A percentile compares a stretch with the other conserved stretches of the same genome.
Evolutionary conservation across 768 basidiomycete species (phyloP).

Genomic region (Tricholoma saponaceum): DNA sequence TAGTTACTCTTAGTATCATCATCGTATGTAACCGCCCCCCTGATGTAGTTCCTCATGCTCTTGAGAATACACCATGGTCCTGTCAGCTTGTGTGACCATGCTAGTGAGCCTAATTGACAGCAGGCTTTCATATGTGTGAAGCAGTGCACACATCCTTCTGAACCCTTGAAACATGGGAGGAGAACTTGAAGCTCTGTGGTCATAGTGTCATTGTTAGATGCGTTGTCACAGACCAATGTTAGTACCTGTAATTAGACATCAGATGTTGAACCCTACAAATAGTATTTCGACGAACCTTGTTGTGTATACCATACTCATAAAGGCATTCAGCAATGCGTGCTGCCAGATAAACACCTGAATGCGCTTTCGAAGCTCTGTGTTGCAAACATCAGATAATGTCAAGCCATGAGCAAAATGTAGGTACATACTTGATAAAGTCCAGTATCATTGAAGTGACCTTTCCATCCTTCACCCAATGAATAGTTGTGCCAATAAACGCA

Average conservation of each 20-base stretch:
- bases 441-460: conserved; percentile 14
- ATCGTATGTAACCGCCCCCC: too few species aligned
- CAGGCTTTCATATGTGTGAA: neutral
- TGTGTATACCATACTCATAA: conserved; percentile 18
- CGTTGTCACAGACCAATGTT: conserved; percentile 18
- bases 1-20: too few species aligned
- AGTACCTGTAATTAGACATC: conserved; percentile 13
- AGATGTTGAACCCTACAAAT: neutral
- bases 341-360: conserved; percentile 17
- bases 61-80: too few species aligned
- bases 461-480: conserved; percentile 16
- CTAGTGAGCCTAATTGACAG: too few species aligned
- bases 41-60: too few species aligned
- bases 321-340: conserved; percentile 18
- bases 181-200: conserved; percentile 11
- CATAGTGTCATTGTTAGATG: conserved; percentile 22
- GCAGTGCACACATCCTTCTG: conserved; percentile 10
- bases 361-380: neutral
- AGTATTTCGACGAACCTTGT: conserved; percentile 21
- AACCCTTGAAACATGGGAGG: conserved; percentile 15
- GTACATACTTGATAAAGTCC: conserved; percentile 16
- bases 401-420: neutral
- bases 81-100: too few species aligned
- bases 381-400: neutral
- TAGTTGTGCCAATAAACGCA: conserved; percentile 23